phyloP scores from a whole-genome alignment of 331 rosid species.

The Saraca asoca region DNA sequence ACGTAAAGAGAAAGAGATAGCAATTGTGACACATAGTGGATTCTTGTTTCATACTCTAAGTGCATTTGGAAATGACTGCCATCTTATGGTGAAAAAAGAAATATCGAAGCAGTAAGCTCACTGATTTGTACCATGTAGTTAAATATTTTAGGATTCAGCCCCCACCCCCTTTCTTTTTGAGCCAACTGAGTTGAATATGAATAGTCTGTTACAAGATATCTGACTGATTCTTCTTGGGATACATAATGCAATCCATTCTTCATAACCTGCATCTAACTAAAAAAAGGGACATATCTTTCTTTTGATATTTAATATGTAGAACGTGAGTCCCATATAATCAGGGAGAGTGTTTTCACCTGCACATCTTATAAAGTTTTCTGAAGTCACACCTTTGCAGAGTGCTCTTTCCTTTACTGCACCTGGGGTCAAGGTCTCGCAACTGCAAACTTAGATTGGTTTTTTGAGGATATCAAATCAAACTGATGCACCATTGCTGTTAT shows the following conservation, averaged over 20 bases:
- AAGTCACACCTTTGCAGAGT: too few species aligned
- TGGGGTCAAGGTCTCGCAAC: neutral
- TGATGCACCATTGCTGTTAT: neutral
- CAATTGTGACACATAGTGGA: slow-evolving; percentile 69
- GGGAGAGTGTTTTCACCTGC: too few species aligned
- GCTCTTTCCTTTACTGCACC: neutral
- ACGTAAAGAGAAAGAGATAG: slow-evolving; percentile 75
- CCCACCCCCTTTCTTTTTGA: neutral
- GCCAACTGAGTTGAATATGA: neutral
- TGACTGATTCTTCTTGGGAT: neutral
- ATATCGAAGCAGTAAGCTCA: slow-evolving; percentile 61
- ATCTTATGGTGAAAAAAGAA: slow-evolving; percentile 58
- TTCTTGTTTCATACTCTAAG: slow-evolving; percentile 61
- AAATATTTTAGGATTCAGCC: neutral
- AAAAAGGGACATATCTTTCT: neutral
- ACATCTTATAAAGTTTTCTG: too few species aligned
- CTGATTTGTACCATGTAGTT: neutral
- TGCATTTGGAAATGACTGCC: slow-evolving; percentile 67
- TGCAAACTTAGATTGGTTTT: neutral
- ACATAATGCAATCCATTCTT: neutral
- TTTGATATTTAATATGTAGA: neutral
- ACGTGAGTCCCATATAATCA: neutral
- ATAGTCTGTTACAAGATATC: neutral
- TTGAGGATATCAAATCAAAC: too few species aligned
- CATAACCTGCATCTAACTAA: neutral